Percentiles rank a stretch among this genome's conserved stretches.
Evolutionary conservation across 1,284 basidiomycete genomes (phyloP).

Genomic region (Rhodotorula mucilaginosa): DNA sequence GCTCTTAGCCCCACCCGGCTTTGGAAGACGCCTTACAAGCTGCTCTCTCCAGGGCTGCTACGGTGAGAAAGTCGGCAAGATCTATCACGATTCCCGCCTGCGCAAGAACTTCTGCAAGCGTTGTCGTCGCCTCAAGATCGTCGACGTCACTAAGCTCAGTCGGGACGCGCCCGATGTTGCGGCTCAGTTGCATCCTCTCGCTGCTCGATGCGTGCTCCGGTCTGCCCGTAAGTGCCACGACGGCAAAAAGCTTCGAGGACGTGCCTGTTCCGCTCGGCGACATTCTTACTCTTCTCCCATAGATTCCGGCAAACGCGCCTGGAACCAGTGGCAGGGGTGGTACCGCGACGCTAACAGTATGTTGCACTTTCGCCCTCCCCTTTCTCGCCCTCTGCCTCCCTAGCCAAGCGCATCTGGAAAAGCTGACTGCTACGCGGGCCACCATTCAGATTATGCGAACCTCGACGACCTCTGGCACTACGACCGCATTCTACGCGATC

Average conservation of each 20-base stretch:
- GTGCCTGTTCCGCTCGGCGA: too few relatives aligned
- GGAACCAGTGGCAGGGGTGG: too few relatives aligned
- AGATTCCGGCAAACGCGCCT: too few relatives aligned
- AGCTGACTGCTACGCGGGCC: not conserved
- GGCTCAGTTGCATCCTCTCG: not conserved
- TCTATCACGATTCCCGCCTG: not conserved
- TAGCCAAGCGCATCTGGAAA: too few relatives aligned
- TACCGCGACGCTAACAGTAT: too few relatives aligned
- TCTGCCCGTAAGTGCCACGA: not conserved
- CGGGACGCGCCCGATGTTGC: not conserved
- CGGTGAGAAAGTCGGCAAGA: not conserved
- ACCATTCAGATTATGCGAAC: not conserved
- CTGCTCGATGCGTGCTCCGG: not conserved
- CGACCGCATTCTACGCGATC: not conserved
- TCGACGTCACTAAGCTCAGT: not conserved
- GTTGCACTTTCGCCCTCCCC: not conserved
- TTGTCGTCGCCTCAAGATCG: not conserved
- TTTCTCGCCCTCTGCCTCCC: too few relatives aligned
- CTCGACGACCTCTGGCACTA: not conserved
- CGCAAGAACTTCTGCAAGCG: conserved; percentile 2
- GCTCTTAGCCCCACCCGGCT: too few relatives aligned
- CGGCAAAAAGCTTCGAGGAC: too few relatives aligned
- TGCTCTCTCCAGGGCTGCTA: not conserved
- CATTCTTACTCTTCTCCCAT: too few relatives aligned
- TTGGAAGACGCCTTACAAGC: too few relatives aligned